A percentile compares a stretch with the other conserved stretches of the same genome.
Evolutionary conservation across 2,329 filamentous ascomycete genomes (phyloP).

Genomic region (Gremmenia infestans): DNA sequence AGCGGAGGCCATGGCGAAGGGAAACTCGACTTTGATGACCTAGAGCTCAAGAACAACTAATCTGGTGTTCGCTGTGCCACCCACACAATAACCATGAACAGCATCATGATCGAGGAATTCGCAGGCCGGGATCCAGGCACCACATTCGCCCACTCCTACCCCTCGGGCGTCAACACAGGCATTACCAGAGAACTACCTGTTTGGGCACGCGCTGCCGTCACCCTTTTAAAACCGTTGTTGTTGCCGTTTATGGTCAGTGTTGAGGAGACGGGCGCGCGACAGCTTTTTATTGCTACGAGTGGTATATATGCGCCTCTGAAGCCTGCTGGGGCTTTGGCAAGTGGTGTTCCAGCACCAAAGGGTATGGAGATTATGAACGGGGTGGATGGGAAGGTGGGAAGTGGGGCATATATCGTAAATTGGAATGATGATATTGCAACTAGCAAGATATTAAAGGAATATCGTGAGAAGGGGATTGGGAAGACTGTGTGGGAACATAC

Average conservation of each 20-base stretch:
- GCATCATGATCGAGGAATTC: slow-evolving; percentile 47
- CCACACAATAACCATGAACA: slow-evolving; percentile 32
- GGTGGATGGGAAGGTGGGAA: slow-evolving; percentile 7
- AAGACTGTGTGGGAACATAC: slow-evolving; percentile 27
- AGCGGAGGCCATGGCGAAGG: slow-evolving; percentile 47
- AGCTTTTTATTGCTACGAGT: slow-evolving; percentile 28
- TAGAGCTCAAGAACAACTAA: slow-evolving; percentile 28
- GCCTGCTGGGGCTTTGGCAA: slow-evolving; percentile 6
- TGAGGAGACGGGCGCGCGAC: slow-evolving; percentile 26
- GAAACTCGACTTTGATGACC: slow-evolving; percentile 40
- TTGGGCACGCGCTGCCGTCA: slow-evolving; percentile 15
- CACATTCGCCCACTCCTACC: slow-evolving; percentile 45
- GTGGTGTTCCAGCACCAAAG: slow-evolving; percentile 15
- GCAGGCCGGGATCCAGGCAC: slow-evolving; percentile 41
- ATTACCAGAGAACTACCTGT: slow-evolving; percentile 32
- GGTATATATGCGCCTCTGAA: slow-evolving; percentile 23
- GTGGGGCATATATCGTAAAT: slow-evolving; percentile 18
- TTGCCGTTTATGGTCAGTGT: slow-evolving; percentile 9
- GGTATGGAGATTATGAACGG: slow-evolving; percentile 9
- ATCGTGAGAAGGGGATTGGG: slow-evolving; percentile 17
- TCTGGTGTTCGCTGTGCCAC: slow-evolving; percentile 15
- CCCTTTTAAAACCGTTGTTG: slow-evolving; percentile 13
- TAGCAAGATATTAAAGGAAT: slow-evolving; percentile 19
- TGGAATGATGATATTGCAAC: slow-evolving; percentile 24
- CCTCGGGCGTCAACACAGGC: slow-evolving; percentile 43